These are phyloP conservation scores for Pholiota adiposa DNA, from an alignment of 1,284 basidiomycete species.

Conservation along the genomic window DNA sequence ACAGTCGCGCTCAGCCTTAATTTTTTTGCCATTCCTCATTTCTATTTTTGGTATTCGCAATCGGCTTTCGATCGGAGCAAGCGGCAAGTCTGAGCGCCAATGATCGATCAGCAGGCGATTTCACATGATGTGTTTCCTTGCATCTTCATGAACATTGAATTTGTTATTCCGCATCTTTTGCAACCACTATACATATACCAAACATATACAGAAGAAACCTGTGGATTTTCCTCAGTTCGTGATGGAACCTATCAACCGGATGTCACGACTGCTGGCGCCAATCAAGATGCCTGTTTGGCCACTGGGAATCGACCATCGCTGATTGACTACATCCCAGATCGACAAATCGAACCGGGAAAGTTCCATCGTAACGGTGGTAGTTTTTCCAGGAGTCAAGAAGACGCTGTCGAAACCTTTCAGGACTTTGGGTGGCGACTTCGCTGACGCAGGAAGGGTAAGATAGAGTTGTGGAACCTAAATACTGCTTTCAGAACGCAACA, in stretches of 20 bases:
- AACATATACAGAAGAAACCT: no score
- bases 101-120: neutral
- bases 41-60: slow-evolving; percentile 6
- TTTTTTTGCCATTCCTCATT: slow-evolving; percentile 5
- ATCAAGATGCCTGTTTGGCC: slow-evolving; percentile 48
- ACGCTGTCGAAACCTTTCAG: slow-evolving; percentile 56
- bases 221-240: slow-evolving; percentile 23
- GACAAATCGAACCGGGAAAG: slow-evolving; percentile 48
- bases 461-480: slow-evolving; percentile 55
- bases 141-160: no score
- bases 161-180: no score
- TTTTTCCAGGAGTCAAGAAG: slow-evolving; percentile 44
- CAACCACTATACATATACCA: no score
- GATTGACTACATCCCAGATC: slow-evolving; percentile 47
- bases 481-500: neutral
- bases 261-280: slow-evolving; percentile 52
- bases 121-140: neutral
- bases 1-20: neutral
- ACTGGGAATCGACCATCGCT: slow-evolving; percentile 49
- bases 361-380: slow-evolving; percentile 42
- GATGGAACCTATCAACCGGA: slow-evolving; percentile 43
- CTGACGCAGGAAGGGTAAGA: slow-evolving; percentile 45
- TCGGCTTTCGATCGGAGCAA: slow-evolving; percentile 9
- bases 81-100: slow-evolving; percentile 2
- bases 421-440: slow-evolving; percentile 46